Evolutionary conservation across 2,329 filamentous ascomycete genomes (phyloP), one percentile per base, ranked within the genome.

Genomic region (Paecilomyces dactylethromorphus): DNA sequence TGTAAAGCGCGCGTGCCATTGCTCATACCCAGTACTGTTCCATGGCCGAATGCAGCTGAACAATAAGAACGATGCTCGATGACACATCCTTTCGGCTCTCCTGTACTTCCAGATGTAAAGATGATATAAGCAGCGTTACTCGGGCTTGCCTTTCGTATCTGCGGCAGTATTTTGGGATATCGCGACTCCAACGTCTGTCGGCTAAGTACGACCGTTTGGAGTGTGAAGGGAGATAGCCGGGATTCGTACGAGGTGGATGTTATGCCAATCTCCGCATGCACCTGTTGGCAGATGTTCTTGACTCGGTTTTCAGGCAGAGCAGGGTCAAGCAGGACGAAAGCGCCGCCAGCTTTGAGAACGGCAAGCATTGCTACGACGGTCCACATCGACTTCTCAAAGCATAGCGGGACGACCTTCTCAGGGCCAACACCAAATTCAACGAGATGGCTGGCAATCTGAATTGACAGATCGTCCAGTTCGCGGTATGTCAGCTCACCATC

Each of bases 1-100:
- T 82, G 79, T 71, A 85, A 78, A 10, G 86, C 82, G 2, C 86
- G 77, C 62, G 62, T 60, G 18, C 58, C 61, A 18, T 60, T 55
- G 39, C 62, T 62, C n/a, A 61, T 63, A 61, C 61, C n/a, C 61
- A 61, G 4, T 61, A 61, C 3, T 50, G 82, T 82, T 55, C 76
- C 68, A 2, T 74, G 68, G 32, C 78, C 72, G 51, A 64, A 32
- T 32, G 80, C 79, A 0, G 80, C 79, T 8, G 79, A 78, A 10
- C 78, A 79, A 64, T 85, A 82, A 12, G 87, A 76, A 10, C 84
- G 75, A 67, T 39, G 35, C 35, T 39, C 35, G n/a, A 39, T 39
- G 82, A 85, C 0, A 84, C 82, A 60, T 54, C 49, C 66, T 63
- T 54, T 58, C 57, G 2, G 55, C 60, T 39, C 35, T 39, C 35